A percentile compares a stretch with the other conserved stretches of the same genome.
Evolutionary conservation across 345 rosid species (phyloP).

Genomic region (Lumnitzera littorea): DNA sequence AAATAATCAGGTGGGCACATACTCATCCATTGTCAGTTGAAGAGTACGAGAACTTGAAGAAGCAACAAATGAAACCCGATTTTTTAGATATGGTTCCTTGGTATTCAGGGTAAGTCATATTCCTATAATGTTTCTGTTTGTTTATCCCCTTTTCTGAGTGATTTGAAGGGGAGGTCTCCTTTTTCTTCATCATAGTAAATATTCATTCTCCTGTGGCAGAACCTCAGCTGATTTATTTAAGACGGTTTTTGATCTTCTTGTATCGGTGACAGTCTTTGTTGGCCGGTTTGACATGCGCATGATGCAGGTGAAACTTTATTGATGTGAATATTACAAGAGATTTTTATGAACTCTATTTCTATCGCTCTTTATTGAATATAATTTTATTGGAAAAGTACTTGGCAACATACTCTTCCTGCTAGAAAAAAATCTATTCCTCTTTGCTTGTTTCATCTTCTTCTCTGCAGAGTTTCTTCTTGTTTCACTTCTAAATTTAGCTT

Average conservation of each 20-base stretch:
- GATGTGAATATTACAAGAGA: slow-evolving; percentile 2
- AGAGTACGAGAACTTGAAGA: slow-evolving; percentile 69
- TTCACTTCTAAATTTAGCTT: no score
- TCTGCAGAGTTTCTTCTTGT: no score
- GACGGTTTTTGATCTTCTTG: slow-evolving; percentile 94
- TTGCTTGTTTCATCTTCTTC: no score
- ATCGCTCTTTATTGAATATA: not conserved
- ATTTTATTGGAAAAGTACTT: no score
- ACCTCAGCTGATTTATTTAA: slow-evolving; percentile 97
- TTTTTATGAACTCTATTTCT: not conserved
- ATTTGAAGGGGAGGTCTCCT: slow-evolving; percentile 5
- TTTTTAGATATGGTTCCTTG: slow-evolving; percentile 99
- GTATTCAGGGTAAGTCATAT: slow-evolving; percentile 84
- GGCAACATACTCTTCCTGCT: no score
- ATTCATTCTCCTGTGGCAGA: slow-evolving; percentile 45
- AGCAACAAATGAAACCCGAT: slow-evolving; percentile 84
- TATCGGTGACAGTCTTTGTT: slow-evolving; percentile 94
- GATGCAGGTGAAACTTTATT: slow-evolving; percentile 71
- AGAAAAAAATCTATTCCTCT: no score
- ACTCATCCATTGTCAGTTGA: slow-evolving; percentile 80
- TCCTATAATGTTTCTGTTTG: slow-evolving; percentile 1
- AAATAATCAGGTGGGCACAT: slow-evolving; percentile 84
- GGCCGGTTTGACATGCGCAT: slow-evolving; percentile 99
- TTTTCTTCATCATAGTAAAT: slow-evolving; percentile 15
- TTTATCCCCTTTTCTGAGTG: not conserved